phyloP scores from a whole-genome alignment of 768 basidiomycete genomes.

The Lactifluus volemus region DNA sequence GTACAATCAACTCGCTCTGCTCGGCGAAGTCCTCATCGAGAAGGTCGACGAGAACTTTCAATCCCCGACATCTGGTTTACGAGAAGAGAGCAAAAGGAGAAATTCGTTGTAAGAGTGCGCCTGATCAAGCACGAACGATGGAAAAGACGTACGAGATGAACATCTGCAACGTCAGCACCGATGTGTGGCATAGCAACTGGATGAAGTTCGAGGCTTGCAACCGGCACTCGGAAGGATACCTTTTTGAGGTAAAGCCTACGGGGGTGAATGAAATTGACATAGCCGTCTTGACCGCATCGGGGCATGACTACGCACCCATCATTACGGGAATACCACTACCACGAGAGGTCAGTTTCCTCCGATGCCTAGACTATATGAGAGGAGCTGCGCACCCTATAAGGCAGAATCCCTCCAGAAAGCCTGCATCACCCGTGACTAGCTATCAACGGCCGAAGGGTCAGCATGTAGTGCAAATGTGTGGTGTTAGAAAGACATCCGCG shows the following conservation, averaged over 20 bases:
- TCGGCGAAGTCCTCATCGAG: conserved; percentile 94
- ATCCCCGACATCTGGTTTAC: conserved; percentile 71
- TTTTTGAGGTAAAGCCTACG: conserved; percentile 87
- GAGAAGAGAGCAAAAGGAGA: background rate
- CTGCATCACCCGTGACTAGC: conserved; percentile 58
- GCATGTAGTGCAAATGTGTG: background rate
- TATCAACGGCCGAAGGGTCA: conserved; percentile 15
- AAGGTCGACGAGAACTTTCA: conserved; percentile 90
- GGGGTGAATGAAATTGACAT: background rate
- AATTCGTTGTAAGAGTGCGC: background rate
- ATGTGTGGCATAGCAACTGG: conserved; percentile 83
- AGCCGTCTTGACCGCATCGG: conserved; percentile 1
- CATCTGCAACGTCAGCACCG: conserved; percentile 93
- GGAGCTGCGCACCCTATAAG: conserved; percentile 59
- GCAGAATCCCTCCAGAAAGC: conserved; percentile 91
- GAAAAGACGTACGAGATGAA: conserved; percentile 81
- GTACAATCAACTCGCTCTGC: conserved; percentile 83
- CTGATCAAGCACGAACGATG: background rate
- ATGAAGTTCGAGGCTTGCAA: conserved; percentile 95
- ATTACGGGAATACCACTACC: conserved; percentile 87
- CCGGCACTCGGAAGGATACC: conserved; percentile 86
- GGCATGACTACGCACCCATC: conserved; percentile 51
- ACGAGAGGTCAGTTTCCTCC: background rate
- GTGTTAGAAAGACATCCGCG: background rate
- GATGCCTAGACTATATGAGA: background rate